Base-by-base conservation (phyloP, 208 protist genomes). In the Trypanosomatidae sp. region DNA sequence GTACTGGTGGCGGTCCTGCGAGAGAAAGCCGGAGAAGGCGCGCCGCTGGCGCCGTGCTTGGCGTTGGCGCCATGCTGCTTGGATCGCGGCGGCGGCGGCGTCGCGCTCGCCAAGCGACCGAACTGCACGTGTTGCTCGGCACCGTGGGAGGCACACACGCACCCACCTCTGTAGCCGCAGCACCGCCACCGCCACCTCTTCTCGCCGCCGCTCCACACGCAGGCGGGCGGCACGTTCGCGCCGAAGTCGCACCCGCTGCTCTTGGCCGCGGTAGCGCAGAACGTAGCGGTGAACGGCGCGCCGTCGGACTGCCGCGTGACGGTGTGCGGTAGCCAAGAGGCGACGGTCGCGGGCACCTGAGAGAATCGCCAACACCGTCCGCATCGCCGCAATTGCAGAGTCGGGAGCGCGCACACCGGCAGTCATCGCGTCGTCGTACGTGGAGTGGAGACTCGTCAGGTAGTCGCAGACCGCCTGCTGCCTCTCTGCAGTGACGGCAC, bases 41-140 rank as follows among this genome's bases (percentile, higher is more conserved):
- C 39, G 69, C 33, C 71, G 17, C 49, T 55, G 39, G 2, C 30
- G 49, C 22, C 69, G 49, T 5, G 62, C 70, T 17, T 19, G 58
- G 66, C 85, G 58, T 77, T 81, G 86, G 30, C 87, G 84, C 87
- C 88, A 93, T 3, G 66, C 78, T 0, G 82, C 71, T 64, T 96
- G 91, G 49, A 95, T 91, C 39, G 79, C 76, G 1, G 82, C 70
- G 4, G 86, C 91, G 28, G 79, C 74, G 52, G 81, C 86, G 28
- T 83, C 47, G 22, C 60, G 68, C 44, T 81, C 75, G 8, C 22
- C 52, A 12, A 62, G 33, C 58, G 62, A 46, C 0, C 65, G 58
- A 39, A 33, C 28, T 43, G 69, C 84, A 17, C 28, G 49, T 77
- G 44, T 7, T 28, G 7, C 58, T 36, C 49, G 52, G 30, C 80